Percentiles rank a stretch among this genome's conserved stretches.
Conservation (phyloP, 805 yeast species). For the Starmerella bombi region DNA sequence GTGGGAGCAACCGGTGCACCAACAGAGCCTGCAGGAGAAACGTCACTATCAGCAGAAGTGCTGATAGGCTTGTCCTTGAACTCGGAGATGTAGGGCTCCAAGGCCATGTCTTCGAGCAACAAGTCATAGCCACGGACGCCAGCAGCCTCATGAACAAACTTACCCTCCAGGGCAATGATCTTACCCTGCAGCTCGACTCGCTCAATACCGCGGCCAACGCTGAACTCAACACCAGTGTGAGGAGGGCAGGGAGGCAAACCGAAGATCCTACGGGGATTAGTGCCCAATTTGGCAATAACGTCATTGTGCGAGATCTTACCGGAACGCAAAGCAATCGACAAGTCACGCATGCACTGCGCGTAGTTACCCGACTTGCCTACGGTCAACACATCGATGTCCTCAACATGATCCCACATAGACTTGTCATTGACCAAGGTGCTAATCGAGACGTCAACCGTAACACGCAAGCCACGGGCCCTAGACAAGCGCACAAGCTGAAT, state of each 20-base stretch:
- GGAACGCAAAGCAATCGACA: slow-evolving; percentile 64
- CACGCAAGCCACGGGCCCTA: slow-evolving; percentile 64
- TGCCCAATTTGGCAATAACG: slow-evolving; percentile 58
- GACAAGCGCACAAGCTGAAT: slow-evolving; percentile 73
- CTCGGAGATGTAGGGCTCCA: slow-evolving; percentile 8
- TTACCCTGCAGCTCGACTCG: slow-evolving; percentile 69
- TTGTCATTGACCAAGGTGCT: slow-evolving; percentile 58
- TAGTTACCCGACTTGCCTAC: slow-evolving; percentile 69
- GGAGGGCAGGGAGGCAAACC: slow-evolving; percentile 56
- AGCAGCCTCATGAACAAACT: slow-evolving; percentile 46
- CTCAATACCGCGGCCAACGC: slow-evolving; percentile 70
- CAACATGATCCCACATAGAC: slow-evolving; percentile 66
- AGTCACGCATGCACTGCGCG: slow-evolving; percentile 66
- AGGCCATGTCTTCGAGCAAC: slow-evolving; percentile 11
- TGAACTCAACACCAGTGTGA: slow-evolving; percentile 61
- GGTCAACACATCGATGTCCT: slow-evolving; percentile 70
- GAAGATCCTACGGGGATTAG: slow-evolving; percentile 70
- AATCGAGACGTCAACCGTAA: slow-evolving; percentile 81
- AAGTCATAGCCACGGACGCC: slow-evolving; percentile 26
- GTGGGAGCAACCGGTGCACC: neutral
- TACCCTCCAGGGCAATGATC: slow-evolving; percentile 77
- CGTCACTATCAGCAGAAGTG: neutral
- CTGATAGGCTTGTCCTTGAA: neutral
- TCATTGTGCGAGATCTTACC: slow-evolving; percentile 61
- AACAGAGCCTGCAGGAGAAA: neutral